Percentiles rank a stretch among this genome's conserved stretches.
phyloP scores from a whole-genome alignment of 139 green algal species.

The Zygnema cylindricum region DNA sequence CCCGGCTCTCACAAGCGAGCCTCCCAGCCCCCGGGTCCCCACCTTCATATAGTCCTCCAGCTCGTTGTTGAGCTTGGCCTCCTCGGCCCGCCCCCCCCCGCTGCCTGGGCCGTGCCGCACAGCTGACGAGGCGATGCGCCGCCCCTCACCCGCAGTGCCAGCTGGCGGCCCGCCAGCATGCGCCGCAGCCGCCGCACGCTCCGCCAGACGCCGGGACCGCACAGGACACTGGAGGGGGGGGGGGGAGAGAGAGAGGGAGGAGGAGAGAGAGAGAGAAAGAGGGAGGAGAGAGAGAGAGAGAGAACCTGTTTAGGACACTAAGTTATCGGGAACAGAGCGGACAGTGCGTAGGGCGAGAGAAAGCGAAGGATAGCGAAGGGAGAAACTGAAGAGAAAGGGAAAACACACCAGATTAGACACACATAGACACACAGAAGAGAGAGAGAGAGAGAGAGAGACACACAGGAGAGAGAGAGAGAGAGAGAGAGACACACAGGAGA shows the following conservation, averaged over 20 bases:
- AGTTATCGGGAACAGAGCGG: no score
- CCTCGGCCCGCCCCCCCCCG: background rate
- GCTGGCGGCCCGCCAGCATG: constrained; percentile 13
- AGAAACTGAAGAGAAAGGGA: no score
- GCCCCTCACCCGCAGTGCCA: constrained; percentile 11
- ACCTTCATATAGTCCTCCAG: constrained; percentile 47
- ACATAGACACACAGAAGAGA: no score
- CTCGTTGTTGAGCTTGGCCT: constrained; percentile 36
- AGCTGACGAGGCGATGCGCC: constrained; percentile 26
- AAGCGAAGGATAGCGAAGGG: no score
- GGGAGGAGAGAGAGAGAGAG: background rate
- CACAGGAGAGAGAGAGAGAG: no score
- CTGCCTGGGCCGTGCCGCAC: background rate
- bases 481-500: no score
- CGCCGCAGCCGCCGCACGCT: constrained; percentile 24
- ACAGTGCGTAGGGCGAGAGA: no score
- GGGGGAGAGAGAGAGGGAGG: background rate
- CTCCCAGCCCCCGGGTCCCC: background rate
- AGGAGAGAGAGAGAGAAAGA: background rate
- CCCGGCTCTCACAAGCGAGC: background rate
- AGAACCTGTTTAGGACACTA: background rate
- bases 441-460: no score
- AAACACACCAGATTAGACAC: no score
- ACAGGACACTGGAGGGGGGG: constrained; percentile 18
- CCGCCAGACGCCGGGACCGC: constrained; percentile 17